These are phyloP conservation scores for Sordariomycetes sp. DNA, from an alignment of 2,329 filamentous ascomycete species.

Conservation along the genomic window DNA sequence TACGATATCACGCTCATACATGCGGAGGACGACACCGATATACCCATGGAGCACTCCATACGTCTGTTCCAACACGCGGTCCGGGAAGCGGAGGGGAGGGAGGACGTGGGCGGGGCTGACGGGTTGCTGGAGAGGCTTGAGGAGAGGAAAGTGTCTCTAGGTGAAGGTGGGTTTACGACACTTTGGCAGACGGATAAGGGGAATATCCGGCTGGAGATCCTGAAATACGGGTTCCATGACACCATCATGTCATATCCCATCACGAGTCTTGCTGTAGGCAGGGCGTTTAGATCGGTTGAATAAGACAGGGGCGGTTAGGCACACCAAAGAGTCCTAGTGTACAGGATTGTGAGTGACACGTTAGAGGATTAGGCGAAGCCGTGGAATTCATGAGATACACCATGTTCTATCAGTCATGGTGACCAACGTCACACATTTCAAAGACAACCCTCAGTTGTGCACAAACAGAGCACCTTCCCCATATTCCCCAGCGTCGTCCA, in stretches of 20 bases:
- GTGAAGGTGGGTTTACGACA: slow-evolving; percentile 32
- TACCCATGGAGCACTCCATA: slow-evolving; percentile 32
- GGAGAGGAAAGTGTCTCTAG: slow-evolving; percentile 16
- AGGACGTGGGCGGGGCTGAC: slow-evolving; percentile 16
- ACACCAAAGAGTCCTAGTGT: no score
- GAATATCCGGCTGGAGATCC: slow-evolving; percentile 32
- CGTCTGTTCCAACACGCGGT: slow-evolving; percentile 34
- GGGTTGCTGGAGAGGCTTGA: not conserved
- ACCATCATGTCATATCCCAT: slow-evolving; percentile 38
- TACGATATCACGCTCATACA: slow-evolving; percentile 30
- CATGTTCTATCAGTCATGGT: no score
- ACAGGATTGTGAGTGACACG: no score
- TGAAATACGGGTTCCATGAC: slow-evolving; percentile 39
- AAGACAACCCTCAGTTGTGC: no score
- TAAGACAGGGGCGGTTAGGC: no score
- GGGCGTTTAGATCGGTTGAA: not conserved
- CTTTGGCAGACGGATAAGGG: slow-evolving; percentile 31
- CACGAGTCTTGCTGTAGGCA: slow-evolving; percentile 26
- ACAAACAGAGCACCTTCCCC: no score
- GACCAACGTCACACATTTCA: no score
- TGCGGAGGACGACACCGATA: slow-evolving; percentile 32
- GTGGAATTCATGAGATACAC: no score
- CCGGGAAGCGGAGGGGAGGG: slow-evolving; percentile 20
- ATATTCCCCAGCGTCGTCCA: no score
- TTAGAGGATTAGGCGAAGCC: no score